phyloP scores from a whole-genome alignment of 192 early-diverging fungal species.

The Gigaspora rosea region DNA sequence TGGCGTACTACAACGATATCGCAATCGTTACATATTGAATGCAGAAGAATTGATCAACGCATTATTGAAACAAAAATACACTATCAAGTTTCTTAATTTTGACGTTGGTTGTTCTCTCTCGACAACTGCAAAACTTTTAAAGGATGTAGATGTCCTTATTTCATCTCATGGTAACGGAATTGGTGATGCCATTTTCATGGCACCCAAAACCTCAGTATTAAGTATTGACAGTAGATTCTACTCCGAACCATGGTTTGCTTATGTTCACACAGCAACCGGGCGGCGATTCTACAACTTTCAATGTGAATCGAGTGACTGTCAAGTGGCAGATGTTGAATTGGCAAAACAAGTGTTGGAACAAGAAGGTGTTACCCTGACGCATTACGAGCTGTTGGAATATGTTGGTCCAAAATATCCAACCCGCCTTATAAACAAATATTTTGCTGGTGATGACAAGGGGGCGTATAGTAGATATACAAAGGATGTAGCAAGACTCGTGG shows the following conservation, averaged over 20 bases:
- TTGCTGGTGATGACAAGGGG: not conserved
- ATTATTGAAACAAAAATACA: slow-evolving; percentile 32
- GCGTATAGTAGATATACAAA: not conserved
- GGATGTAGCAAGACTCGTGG: not conserved
- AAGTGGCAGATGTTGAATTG: not conserved
- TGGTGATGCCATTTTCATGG: slow-evolving; percentile 39
- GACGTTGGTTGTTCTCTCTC: slow-evolving; percentile 39
- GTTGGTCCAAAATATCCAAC: slow-evolving; percentile 9
- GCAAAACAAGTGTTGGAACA: not conserved
- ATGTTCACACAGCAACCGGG: slow-evolving; percentile 27
- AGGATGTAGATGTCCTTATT: slow-evolving; percentile 35
- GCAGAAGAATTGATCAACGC: slow-evolving; percentile 31
- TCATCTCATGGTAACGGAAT: slow-evolving; percentile 36
- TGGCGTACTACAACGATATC: slow-evolving; percentile 36
- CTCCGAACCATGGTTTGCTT: slow-evolving; percentile 35
- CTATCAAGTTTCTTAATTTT: slow-evolving; percentile 39
- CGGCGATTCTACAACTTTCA: slow-evolving; percentile 31
- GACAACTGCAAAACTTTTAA: slow-evolving; percentile 36
- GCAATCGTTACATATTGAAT: slow-evolving; percentile 33
- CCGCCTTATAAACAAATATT: not conserved
- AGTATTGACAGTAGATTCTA: slow-evolving; percentile 34
- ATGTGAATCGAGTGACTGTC: slow-evolving; percentile 17
- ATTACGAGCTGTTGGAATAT: slow-evolving; percentile 7
- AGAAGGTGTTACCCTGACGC: not conserved
- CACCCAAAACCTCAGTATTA: slow-evolving; percentile 18